Evolutionary conservation across 2,329 filamentous ascomycete genomes (phyloP).

Genomic region (Phyllachora maydis): DNA sequence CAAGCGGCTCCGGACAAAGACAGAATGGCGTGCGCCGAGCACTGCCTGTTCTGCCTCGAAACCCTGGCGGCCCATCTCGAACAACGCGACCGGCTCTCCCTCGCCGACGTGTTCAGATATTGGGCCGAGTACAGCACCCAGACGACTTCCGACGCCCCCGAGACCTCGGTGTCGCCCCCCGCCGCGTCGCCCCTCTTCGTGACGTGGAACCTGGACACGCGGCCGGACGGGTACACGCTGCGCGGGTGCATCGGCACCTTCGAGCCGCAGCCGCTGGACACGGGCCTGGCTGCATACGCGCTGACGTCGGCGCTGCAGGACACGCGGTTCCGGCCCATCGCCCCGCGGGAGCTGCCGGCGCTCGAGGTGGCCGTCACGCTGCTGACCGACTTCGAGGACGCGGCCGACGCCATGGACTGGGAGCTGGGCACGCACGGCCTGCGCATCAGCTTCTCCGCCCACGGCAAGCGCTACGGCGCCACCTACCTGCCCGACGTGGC

Average conservation of each 20-base stretch:
- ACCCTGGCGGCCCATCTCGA: conserved; percentile 57
- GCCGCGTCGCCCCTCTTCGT: conserved; percentile 64
- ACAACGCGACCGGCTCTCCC: conserved; percentile 41
- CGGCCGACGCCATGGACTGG: conserved; percentile 62
- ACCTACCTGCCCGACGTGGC: conserved; percentile 91
- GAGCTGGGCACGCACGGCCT: conserved; percentile 69
- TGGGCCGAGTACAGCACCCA: conserved; percentile 22
- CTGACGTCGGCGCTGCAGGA: conserved; percentile 55
- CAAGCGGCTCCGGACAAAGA: too few relatives aligned
- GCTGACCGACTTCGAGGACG: conserved; percentile 67
- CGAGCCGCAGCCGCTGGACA: conserved; percentile 49
- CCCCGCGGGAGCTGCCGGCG: conserved; percentile 27
- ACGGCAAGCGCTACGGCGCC: conserved; percentile 53
- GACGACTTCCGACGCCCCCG: conserved; percentile 15
- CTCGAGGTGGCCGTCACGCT: conserved; percentile 57
- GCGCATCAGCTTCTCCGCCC: conserved; percentile 63
- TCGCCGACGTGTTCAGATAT: conserved; percentile 48
- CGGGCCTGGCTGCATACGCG: conserved; percentile 61
- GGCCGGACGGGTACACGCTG: conserved; percentile 40
- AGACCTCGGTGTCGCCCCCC: conserved; percentile 17
- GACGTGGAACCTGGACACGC: conserved; percentile 68
- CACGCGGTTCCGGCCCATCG: conserved; percentile 37
- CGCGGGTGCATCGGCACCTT: conserved; percentile 96
- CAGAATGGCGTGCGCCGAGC: conserved; percentile 61
- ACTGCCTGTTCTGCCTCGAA: conserved; percentile 92